Base-by-base conservation (phyloP, 2,329 filamentous ascomycete species). In the Corniculantispora saksenae region DNA sequence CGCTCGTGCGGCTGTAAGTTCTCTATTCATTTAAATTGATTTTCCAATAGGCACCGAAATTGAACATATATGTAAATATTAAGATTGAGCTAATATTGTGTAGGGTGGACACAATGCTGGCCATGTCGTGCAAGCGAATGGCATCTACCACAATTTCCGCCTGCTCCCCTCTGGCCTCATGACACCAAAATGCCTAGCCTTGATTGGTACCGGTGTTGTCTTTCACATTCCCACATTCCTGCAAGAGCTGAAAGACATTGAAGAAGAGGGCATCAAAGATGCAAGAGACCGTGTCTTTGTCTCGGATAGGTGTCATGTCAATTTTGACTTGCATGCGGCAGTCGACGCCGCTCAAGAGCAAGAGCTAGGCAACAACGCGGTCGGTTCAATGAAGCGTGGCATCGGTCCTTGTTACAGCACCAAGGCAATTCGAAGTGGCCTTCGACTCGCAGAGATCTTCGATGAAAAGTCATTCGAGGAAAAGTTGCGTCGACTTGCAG, bases 321-420 rank as follows among this genome's bases (percentile, higher is more conserved):
- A 88, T 71, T 83, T 89, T 64, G 84, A 88, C 70, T 77, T 90
- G 50, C 87, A 90, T 74, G 82, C 84, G 67, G 78, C 85, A 67
- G 86, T 90, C n/a, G 89, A 91, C 68, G 88, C 89, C 1, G 79
- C 91, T 9, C 87, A 90, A 73, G 86, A 86, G 73, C 71, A 74
- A 35, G 79, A 82, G 68, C 74, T 83, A 6, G 80, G 79, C 7
- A 50, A 54, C n/a, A 43, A 54, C 5, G 62, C 65, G 40, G 71
- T 75, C 51, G 73, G 73, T 40, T 74, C 72, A 63, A 75, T 72
- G 50, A 70, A 70, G 58, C 72, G 72, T 53, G 72, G 72, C 10
- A 65, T 65, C 45, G 63, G 63, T 19, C 63, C 63, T 3, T 47
- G 57, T 21, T 72, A 72, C 43, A 67, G 67, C 61, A 69, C 67